phyloP scores from a whole-genome alignment of 805 yeast genomes.

The Candida sonorensis region DNA sequence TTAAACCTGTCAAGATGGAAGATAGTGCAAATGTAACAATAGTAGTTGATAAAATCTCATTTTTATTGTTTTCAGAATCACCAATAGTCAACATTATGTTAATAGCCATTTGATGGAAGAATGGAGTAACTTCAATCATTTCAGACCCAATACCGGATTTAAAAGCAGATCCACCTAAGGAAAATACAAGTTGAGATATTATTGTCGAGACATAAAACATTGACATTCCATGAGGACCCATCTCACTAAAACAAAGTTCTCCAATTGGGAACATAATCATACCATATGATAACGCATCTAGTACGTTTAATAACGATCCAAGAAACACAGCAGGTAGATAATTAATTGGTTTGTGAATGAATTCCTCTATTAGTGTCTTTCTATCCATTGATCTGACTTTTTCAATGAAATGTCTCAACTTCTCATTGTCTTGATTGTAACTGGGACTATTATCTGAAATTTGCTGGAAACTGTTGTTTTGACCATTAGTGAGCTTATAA shows the following conservation, averaged over 20 bases:
- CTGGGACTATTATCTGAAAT: too few relatives aligned
- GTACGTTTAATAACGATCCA: slow-evolving; percentile 77
- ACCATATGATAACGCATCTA: slow-evolving; percentile 93
- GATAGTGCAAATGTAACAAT: slow-evolving; percentile 79
- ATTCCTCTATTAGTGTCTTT: slow-evolving; percentile 17
- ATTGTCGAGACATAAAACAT: slow-evolving; percentile 92
- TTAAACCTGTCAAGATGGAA: slow-evolving; percentile 79
- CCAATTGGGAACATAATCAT: slow-evolving; percentile 96
- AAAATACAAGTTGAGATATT: slow-evolving; percentile 82
- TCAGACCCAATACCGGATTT: slow-evolving; percentile 92
- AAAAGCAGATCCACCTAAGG: slow-evolving; percentile 88
- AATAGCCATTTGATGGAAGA: slow-evolving; percentile 91
- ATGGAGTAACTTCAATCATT: slow-evolving; percentile 99
- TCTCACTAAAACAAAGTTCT: slow-evolving; percentile 62
- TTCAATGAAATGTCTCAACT: too few relatives aligned
- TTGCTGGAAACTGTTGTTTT: too few relatives aligned
- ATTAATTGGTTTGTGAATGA: slow-evolving; percentile 33
- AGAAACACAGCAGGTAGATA: slow-evolving; percentile 77
- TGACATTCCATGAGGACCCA: slow-evolving; percentile 87
- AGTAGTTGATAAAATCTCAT: slow-evolving; percentile 73
- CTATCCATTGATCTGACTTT: slow-evolving; percentile 11
- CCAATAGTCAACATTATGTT: slow-evolving; percentile 53
- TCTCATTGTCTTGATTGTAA: too few relatives aligned
- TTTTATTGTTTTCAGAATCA: slow-evolving; percentile 27
- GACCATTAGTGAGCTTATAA: too few relatives aligned